Base-by-base conservation (phyloP, 495 filamentous ascomycete species). In the Letharia lupina region DNA sequence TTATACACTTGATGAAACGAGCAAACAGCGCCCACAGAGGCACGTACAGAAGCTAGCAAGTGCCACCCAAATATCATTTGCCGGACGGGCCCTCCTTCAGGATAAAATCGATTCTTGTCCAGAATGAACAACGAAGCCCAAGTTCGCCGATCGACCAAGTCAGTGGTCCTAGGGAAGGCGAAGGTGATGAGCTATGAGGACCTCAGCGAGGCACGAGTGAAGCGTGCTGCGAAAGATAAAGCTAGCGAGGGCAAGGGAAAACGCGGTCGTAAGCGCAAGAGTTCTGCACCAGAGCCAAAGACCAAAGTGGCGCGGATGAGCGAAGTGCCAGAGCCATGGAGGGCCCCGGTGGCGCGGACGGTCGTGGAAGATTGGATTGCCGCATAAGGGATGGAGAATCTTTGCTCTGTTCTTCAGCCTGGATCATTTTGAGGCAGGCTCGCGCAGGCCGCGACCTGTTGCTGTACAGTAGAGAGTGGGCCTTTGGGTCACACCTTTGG, bases 51-150 rank as follows among this genome's bases (percentile, higher is more conserved):
- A 62, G 61, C 28, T 62, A 44, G 9, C 61, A 6, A 62, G 18
- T 62, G 61, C 61, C 45, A 20, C 61, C 44, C 61, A 48, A 62
- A 3, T 62, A 31, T 47, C 42, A 8, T 47, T 48, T 62, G 60
- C 60, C 41, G 6, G 48, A 47, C 9, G 20, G 0, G 23, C 42
- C 60, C 60, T 62, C 42, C 60, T 31, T 23, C 42, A 48, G 60
- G 39, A 62, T 7, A 62, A 13, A 47, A 31, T 47, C 60, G 40
- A 48, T 35, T 62, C 67, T 69, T 74, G 60, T 31, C 62, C 52
- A 66, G 66, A 62, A 73, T 77, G 20, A 77, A 77, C 54, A 70
- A 71, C 67, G 68, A 74, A 70, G 71, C 69, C 64, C 69, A 70
- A 61, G 68, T 60, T 71, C 70, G 70, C 62, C 62, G 72, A 72